A percentile compares a stretch with the other conserved stretches of the same genome.
These are phyloP conservation scores for Metarhizium anisopliae DNA, from an alignment of 2,329 filamentous ascomycete species.

Conservation along the genomic window DNA sequence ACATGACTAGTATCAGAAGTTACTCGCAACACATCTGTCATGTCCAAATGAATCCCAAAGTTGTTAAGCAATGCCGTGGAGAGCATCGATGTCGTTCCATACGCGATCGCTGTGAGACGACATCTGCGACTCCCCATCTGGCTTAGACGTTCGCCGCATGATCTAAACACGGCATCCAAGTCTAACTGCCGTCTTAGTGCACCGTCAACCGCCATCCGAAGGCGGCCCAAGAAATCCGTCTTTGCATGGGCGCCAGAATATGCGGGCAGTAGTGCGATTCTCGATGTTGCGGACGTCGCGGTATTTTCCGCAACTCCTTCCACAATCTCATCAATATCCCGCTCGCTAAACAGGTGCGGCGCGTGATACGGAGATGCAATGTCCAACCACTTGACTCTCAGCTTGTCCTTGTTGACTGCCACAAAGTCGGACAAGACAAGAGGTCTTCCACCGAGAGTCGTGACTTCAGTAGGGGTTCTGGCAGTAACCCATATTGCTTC, in stretches of 20 bases:
- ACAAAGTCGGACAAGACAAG: slow-evolving; percentile 11
- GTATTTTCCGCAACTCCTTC: neutral
- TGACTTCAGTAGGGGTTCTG: slow-evolving; percentile 8
- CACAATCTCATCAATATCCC: neutral
- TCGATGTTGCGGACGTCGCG: neutral
- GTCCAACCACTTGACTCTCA: slow-evolving; percentile 9
- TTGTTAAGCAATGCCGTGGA: neutral
- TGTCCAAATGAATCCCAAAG: neutral
- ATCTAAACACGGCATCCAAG: neutral
- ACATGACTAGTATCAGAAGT: neutral
- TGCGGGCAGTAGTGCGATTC: neutral
- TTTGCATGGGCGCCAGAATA: neutral
- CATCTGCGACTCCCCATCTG: neutral
- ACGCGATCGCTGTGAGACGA: neutral
- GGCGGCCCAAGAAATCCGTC: neutral
- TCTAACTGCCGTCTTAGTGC: neutral
- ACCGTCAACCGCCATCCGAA: neutral
- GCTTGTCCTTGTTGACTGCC: neutral
- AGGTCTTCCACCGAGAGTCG: slow-evolving; percentile 17
- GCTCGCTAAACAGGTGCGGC: slow-evolving; percentile 10
- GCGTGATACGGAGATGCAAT: slow-evolving; percentile 18
- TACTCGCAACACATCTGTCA: neutral
- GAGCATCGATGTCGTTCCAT: neutral
- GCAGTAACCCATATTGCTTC: slow-evolving; percentile 16
- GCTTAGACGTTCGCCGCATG: neutral